Base-by-base conservation (phyloP, 2,329 filamentous ascomycete species). In the Talaromyces sp. region DNA sequence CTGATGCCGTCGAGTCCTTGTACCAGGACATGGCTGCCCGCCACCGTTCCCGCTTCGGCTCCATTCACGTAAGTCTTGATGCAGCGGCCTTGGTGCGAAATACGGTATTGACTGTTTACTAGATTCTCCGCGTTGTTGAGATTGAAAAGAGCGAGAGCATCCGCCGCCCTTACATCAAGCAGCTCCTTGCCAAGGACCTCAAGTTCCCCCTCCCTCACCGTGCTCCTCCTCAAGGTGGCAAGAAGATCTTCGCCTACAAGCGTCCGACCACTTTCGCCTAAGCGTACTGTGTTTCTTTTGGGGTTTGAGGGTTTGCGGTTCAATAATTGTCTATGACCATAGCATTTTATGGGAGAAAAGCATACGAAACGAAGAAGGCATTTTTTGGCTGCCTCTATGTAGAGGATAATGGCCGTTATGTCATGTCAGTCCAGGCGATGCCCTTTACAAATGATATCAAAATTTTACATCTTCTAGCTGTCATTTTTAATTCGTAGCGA, bases 1-100 rank as follows among this genome's bases (percentile, higher is more conserved):
- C 89, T 76, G 93, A 94, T 71, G 94, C 94, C 70, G 93, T 97
- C 75, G 90, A 97, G 83, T 83, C 93, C 71, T 88, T 99, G 78
- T 99, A 99, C 89, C 90, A 94, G 83, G 94, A 99, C 85, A 97
- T 99, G 94, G 92, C 94, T 72, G 93, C 95, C 80, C 91, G 94
- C 80, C 94, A 99, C 88, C 92, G 91, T 79, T 89, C 94, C 77
- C 91, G 94, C 76, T 99, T 99, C 87, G 88, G 94, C 83, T 95
- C 91, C 72, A 94, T 99, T 80, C 92, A 97, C 87, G 93, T 97
- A 92, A 68, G 92, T 85, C 68, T 24, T 50, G 61, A 48, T 24
- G 19, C 9, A 35, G 29, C 38, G 29, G 29, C 7, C 21, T n/a
- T 24, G 14, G n/a, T 19, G 24, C 38, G 4, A 51, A 38, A 9